Conservation (phyloP, 2,329 filamentous ascomycete genomes). For the Madurella fahalii region DNA sequence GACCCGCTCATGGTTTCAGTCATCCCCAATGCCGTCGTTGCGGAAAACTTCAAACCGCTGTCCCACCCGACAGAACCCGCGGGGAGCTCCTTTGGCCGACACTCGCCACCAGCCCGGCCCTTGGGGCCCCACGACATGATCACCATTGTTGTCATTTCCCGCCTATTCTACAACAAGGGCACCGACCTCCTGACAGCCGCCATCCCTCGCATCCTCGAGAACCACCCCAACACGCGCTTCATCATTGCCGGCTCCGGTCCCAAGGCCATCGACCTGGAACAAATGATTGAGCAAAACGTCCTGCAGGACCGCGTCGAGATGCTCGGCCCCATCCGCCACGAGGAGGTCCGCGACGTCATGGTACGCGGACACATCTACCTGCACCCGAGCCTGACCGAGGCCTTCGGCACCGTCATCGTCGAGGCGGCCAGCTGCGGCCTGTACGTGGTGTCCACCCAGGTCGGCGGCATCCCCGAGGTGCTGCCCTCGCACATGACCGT, state of each 20-base stretch:
- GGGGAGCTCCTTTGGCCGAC: constrained; percentile 37
- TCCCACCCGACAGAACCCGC: constrained; percentile 37
- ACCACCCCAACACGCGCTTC: constrained; percentile 90
- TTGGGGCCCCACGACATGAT: constrained; percentile 82
- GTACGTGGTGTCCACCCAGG: constrained; percentile 94
- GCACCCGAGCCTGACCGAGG: constrained; percentile 90
- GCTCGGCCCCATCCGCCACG: constrained; percentile 86
- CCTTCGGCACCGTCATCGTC: constrained; percentile 96
- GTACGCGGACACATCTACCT: constrained; percentile 94
- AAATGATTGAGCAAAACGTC: constrained; percentile 95
- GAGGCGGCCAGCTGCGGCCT: constrained; percentile 94
- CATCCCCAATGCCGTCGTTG: constrained; percentile 95
- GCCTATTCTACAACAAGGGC: constrained; percentile 98
- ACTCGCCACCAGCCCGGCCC: constrained; percentile 56
- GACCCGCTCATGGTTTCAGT: constrained; percentile 97
- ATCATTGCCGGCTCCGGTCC: constrained; percentile 94
- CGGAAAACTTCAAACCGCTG: constrained; percentile 85
- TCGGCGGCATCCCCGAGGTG: constrained; percentile 95
- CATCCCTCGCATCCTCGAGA: constrained; percentile 85
- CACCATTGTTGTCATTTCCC: constrained; percentile 94
- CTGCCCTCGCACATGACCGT: constrained; percentile 95
- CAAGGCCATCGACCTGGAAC: constrained; percentile 95
- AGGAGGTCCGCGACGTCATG: constrained; percentile 97
- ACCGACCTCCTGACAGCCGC: constrained; percentile 95
- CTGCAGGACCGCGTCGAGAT: constrained; percentile 91